phyloP scores from a whole-genome alignment of 1,139 yeast species.

The Insectozyma bohioensis region DNA sequence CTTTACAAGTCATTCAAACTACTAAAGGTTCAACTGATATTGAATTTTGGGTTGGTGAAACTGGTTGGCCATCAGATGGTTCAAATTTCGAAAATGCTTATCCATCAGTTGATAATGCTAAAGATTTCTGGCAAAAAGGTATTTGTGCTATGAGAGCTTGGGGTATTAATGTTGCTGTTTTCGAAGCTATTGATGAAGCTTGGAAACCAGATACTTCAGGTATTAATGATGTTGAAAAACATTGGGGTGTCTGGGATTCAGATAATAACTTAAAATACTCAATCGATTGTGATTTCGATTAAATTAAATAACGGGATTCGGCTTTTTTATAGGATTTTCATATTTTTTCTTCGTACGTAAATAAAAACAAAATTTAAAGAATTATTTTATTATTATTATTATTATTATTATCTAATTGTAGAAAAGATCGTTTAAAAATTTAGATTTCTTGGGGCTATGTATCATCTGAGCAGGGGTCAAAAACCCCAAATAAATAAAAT shows the following conservation, averaged over 20 bases:
- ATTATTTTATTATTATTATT: not conserved
- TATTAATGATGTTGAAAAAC: conserved; percentile 79
- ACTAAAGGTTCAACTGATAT: conserved; percentile 82
- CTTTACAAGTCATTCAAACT: conserved; percentile 81
- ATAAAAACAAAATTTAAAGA: not conserved
- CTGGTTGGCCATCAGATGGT: conserved; percentile 97
- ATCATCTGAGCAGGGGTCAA: too few relatives aligned
- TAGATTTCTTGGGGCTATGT: too few relatives aligned
- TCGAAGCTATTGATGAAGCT: conserved; percentile 93
- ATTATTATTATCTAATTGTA: not conserved
- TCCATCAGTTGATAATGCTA: conserved; percentile 75
- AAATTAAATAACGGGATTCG: conserved; percentile 2
- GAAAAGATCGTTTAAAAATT: not conserved
- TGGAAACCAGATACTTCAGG: conserved; percentile 95
- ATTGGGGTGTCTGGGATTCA: conserved; percentile 87
- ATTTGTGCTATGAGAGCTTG: conserved; percentile 91
- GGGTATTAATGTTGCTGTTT: conserved; percentile 90
- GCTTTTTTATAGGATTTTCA: not conserved
- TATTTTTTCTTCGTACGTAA: conserved; percentile 1
- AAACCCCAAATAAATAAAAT: not conserved
- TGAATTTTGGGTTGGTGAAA: conserved; percentile 94
- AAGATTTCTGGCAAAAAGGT: conserved; percentile 79
- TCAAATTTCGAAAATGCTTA: conserved; percentile 60
- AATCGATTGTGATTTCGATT: conserved; percentile 52
- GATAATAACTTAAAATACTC: conserved; percentile 57